Percentiles rank a stretch among this genome's conserved stretches.
Evolutionary conservation across 2,329 filamentous ascomycete genomes (phyloP).

Genomic region (Coniochaeta prunicola): DNA sequence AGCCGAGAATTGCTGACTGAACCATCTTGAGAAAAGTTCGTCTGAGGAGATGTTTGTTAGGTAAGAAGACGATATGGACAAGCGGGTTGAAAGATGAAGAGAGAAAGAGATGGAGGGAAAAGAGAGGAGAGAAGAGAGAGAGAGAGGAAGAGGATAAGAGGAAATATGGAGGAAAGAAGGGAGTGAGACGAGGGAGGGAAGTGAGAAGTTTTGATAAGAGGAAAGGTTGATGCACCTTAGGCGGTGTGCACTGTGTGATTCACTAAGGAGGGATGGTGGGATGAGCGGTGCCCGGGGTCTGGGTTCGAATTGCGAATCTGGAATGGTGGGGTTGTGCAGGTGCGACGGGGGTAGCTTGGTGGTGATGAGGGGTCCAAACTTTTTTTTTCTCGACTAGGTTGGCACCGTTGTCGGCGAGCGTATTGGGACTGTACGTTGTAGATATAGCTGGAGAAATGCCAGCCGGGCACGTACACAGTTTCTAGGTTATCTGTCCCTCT

Average conservation of each 20-base stretch:
- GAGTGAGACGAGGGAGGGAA: background rate
- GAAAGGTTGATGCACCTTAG: background rate
- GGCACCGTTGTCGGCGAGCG: background rate
- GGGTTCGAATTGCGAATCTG: background rate
- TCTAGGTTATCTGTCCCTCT: background rate
- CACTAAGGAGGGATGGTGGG: background rate
- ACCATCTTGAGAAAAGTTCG: constrained; percentile 39
- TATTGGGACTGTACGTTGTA: background rate
- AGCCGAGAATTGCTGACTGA: constrained; percentile 66
- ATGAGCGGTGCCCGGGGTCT: background rate
- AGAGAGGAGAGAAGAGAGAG: background rate
- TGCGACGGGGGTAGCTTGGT: background rate
- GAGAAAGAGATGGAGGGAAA: constrained; percentile 1
- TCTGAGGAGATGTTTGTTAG: constrained; percentile 1
- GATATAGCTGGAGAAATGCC: background rate
- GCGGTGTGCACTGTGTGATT: background rate
- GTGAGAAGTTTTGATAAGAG: background rate
- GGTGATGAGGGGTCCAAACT: background rate
- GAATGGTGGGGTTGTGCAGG: background rate
- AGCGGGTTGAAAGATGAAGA: no score
- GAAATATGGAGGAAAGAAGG: constrained; percentile 4
- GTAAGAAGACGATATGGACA: constrained; percentile 8
- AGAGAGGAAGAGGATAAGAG: constrained; percentile 3
- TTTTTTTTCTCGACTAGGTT: background rate
- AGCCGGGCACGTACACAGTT: background rate